A percentile compares a stretch with the other conserved stretches of the same genome.
These are phyloP conservation scores for Trematosphaeria pertusa DNA, from an alignment of 2,329 filamentous ascomycete genomes.

Conservation along the genomic window DNA sequence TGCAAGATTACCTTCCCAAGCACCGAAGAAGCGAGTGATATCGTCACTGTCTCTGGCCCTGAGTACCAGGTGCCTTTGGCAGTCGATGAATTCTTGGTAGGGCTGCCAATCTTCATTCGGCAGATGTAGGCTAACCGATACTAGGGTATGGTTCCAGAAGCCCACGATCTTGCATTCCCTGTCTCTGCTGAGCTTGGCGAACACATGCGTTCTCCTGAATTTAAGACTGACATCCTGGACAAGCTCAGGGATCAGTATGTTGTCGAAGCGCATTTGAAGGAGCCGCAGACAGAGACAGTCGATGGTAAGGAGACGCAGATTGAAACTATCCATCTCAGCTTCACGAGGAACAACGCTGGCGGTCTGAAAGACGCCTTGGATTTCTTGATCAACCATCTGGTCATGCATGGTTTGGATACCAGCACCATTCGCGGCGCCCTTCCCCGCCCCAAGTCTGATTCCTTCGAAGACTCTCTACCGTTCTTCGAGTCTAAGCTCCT, in stretches of 20 bases:
- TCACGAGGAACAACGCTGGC: conserved; percentile 96
- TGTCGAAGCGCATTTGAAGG: conserved; percentile 79
- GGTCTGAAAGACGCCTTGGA: conserved; percentile 96
- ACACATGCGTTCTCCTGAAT: conserved; percentile 82
- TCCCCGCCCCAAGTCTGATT: conserved; percentile 97
- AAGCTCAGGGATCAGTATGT: conserved; percentile 93
- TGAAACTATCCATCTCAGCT: conserved; percentile 61
- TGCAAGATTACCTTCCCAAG: conserved; percentile 99
- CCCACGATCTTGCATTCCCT: conserved; percentile 86
- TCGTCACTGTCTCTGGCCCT: conserved; percentile 92
- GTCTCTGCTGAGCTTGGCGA: conserved; percentile 77
- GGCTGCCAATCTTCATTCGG: conserved; percentile 6
- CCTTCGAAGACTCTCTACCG: conserved; percentile 94
- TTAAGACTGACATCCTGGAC: conserved; percentile 77
- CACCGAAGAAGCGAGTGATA: conserved; percentile 95
- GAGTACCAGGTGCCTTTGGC: conserved; percentile 98
- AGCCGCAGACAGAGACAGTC: conserved; percentile 50
- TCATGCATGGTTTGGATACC: conserved; percentile 87
- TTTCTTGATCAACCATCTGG: conserved; percentile 84
- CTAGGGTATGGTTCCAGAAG: conserved; percentile 95
- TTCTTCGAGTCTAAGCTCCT: conserved; percentile 98
- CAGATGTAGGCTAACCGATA: conserved; percentile 36
- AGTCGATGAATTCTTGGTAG: conserved; percentile 88
- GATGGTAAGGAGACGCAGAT: conserved; percentile 52
- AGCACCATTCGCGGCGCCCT: conserved; percentile 88